Evolutionary conservation across 495 filamentous ascomycete genomes (phyloP).

Genomic region (Aspergillus steynii): DNA sequence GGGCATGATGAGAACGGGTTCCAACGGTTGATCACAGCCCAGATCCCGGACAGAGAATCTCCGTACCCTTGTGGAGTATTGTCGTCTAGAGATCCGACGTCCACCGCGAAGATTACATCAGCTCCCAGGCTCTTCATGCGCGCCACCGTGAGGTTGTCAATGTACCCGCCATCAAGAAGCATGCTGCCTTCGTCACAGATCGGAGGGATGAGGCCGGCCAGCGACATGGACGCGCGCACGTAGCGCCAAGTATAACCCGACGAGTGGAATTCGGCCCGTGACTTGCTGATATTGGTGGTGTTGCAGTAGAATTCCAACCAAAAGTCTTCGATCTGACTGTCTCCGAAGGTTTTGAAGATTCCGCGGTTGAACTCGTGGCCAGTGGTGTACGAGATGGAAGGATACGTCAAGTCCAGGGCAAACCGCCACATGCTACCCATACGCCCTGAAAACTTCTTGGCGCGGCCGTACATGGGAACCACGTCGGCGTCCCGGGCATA

Average conservation of each 20-base stretch:
- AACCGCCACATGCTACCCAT: slow-evolving; percentile 99
- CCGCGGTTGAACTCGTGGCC: slow-evolving; percentile 99
- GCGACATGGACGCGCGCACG: slow-evolving; percentile 91
- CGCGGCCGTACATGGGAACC: slow-evolving; percentile 92
- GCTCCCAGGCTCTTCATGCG: slow-evolving; percentile 96
- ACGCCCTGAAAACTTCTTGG: slow-evolving; percentile 93
- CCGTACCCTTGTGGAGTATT: slow-evolving; percentile 87
- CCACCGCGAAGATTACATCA: slow-evolving; percentile 92
- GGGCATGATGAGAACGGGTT: slow-evolving; percentile 85
- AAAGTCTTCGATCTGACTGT: slow-evolving; percentile 96
- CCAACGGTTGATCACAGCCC: slow-evolving; percentile 93
- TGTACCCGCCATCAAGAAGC: slow-evolving; percentile 93
- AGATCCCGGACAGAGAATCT: slow-evolving; percentile 92
- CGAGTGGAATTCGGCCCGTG: slow-evolving; percentile 84
- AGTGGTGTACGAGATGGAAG: slow-evolving; percentile 91
- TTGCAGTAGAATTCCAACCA: slow-evolving; percentile 99
- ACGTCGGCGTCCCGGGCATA: slow-evolving; percentile 97
- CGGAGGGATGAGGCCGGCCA: slow-evolving; percentile 88
- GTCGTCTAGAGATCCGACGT: slow-evolving; percentile 90
- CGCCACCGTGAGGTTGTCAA: slow-evolving; percentile 94
- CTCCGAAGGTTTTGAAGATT: slow-evolving; percentile 97
- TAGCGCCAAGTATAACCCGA: slow-evolving; percentile 97
- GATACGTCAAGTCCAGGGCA: slow-evolving; percentile 92
- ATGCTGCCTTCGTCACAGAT: slow-evolving; percentile 96
- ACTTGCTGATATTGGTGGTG: slow-evolving; percentile 94